Base-by-base conservation (phyloP, 192 early-diverging fungal species). In the Mortierella antarctica region DNA sequence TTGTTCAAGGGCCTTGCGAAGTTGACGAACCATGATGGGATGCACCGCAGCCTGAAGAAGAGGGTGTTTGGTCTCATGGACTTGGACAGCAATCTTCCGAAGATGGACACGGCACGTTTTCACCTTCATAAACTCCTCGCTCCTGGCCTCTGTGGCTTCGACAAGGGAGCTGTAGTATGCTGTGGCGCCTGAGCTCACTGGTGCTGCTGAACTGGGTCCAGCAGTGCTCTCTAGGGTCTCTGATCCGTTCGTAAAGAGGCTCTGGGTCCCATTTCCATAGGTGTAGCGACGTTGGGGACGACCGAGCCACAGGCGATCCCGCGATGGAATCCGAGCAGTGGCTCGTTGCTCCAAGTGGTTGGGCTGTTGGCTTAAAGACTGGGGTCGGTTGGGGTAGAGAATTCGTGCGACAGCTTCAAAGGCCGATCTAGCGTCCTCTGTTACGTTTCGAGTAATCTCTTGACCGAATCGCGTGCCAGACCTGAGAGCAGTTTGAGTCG, bases 1-100 rank as follows among this genome's bases (percentile, higher is more conserved):
- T 21, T 66, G 51, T 64, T 79, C 75, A 11, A 79, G 6, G 11
- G 56, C 57, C 17, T 67, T 60, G 7, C 75, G 62, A 5, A 79
- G 44, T 11, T 55, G 49, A 6, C 52, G 57, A 8, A 65, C 64
- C 40, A 79, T 7, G 17, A 71, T 48, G 2, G 15, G 12, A 39
- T 71, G 68, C 1, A 20, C 46, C 10, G 71, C n/a, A 8, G 46
- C 59, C 13, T 67, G 61, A 4, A 79, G n/a, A 4, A 79, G 7
- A 1, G 75, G 75, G 13, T 64, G 54, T 53, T 79, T 70, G 6
- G 68, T 71, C 14, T 44, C 18, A 21, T 60, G 18, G 12, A 79
- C 57, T 23, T 66, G 10, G 41, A 70, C 48, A 12, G 70, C 15
- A 10, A 79, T 13, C n/a, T 55, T 55, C 0, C 63, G 63, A 13